Conservation (phyloP, 345 rosid species). For the Clausena lansium region DNA sequence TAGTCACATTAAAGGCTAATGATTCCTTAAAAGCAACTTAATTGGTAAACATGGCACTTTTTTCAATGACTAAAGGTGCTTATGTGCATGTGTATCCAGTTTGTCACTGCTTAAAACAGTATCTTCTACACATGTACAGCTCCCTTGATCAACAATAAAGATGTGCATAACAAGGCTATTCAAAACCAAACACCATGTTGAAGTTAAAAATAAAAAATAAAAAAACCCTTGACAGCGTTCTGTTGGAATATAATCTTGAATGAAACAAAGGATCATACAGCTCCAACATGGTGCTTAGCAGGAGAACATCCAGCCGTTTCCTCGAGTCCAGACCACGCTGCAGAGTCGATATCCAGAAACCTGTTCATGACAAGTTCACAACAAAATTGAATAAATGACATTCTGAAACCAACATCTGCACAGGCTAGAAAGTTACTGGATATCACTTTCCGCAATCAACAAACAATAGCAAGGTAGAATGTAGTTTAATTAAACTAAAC, state of each 20-base stretch:
- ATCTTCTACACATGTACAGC: not conserved
- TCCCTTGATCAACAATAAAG: not conserved
- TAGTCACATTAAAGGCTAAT: not conserved
- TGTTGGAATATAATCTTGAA: not conserved
- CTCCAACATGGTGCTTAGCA: slow-evolving; percentile 75
- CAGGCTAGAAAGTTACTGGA: not conserved
- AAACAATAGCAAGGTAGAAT: not conserved
- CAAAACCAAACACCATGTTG: not conserved
- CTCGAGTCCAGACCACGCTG: slow-evolving; percentile 88
- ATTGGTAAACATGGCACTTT: not conserved
- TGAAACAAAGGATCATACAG: slow-evolving; percentile 49
- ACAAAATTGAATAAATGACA: slow-evolving; percentile 3
- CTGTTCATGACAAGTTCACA: slow-evolving; percentile 31
- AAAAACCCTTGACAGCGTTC: not conserved
- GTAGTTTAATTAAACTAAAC: not conserved
- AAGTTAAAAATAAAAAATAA: not conserved
- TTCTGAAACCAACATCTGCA: not conserved
- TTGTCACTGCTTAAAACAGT: not conserved
- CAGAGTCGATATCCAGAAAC: slow-evolving; percentile 60
- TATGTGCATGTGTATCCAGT: not conserved
- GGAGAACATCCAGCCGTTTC: slow-evolving; percentile 82
- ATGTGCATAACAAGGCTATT: not conserved
- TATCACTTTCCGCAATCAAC: not conserved
- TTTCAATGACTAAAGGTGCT: not conserved
- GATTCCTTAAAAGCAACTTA: not conserved